Evolutionary conservation across 2,329 filamentous ascomycete genomes (phyloP), one percentile per base, ranked within the genome.

Genomic region (Xylaria sp.): DNA sequence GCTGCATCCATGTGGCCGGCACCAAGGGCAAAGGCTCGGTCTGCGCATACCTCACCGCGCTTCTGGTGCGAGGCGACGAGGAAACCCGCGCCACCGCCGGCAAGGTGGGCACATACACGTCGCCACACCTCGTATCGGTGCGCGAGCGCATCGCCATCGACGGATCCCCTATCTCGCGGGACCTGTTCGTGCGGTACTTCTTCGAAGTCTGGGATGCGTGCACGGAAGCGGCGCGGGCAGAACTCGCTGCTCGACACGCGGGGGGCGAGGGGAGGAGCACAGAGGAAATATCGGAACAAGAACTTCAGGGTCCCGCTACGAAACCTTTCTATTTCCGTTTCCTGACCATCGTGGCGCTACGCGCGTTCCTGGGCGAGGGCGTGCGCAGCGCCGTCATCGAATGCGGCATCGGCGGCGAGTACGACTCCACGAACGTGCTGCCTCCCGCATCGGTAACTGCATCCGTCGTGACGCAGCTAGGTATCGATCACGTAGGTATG

Each of bases 1-100:
- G 80, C 18, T 86, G 85, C 72, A 89, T 98, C 69, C 95, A 98
- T 78, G 90, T 98, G 54, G 93, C 95, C 0, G 95, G 95, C 13
- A 98, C 94, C 4, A 98, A 98, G 79, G 95, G 95, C 69, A 98
- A 98, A 80, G 94, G 94, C 48, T 96, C 93, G 2, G 94, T 93
- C 0, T 93, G 92, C 72, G 92, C 94, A 10, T 95, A 94, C 78
- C 87, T 93, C 23, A 93, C 93, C n/a, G 82, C 85, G 3, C 83
- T 75, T 66, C 80, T 82, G 53, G 79, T 64, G 70, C 76, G 73
- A 64, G 60, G 74, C 12, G 44, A 27, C 5, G 58, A 10, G 1
- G 55, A 44, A 1, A 48, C 35, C 10, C 40, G 47, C 63, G 42
- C 78, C 59, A 59, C 72, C 69, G 69, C 80, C 71, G 66, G 81